These are phyloP conservation scores for Brettanomyces custersianus DNA, from an alignment of 805 yeast species.

Conservation along the genomic window DNA sequence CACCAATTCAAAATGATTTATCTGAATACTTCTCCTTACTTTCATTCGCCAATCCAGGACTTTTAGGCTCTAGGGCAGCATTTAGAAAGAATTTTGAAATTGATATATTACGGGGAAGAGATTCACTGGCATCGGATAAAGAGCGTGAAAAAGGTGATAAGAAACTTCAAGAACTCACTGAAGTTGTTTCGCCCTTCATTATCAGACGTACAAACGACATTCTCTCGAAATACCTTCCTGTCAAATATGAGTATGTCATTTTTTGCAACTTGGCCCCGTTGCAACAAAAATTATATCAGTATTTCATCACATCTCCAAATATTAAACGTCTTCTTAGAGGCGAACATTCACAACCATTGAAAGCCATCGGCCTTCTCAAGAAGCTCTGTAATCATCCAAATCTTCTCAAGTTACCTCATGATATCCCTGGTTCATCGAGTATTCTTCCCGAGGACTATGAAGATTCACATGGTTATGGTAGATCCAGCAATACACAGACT, in stretches of 20 bases:
- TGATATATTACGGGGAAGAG: conserved; percentile 77
- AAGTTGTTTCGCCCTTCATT: conserved; percentile 77
- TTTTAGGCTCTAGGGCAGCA: conserved; percentile 74
- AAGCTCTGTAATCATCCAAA: conserved; percentile 95
- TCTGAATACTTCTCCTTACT: conserved; percentile 88
- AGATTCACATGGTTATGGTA: conserved; percentile 37
- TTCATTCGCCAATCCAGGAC: conserved; percentile 91
- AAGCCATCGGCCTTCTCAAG: conserved; percentile 81
- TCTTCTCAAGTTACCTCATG: conserved; percentile 64
- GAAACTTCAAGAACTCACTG: conserved; percentile 62
- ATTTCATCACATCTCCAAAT: conserved; percentile 72
- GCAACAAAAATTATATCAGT: conserved; percentile 62
- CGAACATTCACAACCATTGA: conserved; percentile 71
- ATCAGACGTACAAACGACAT: conserved; percentile 94
- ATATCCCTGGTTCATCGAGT: conserved; percentile 58
- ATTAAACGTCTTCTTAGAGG: conserved; percentile 60
- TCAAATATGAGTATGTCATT: conserved; percentile 95
- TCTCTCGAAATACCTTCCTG: conserved; percentile 85
- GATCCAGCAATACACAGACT: conserved; percentile 66
- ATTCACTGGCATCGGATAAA: conserved; percentile 76
- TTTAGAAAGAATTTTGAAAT: conserved; percentile 80
- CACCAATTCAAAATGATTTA: conserved; percentile 93
- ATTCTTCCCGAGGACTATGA: conserved; percentile 71
- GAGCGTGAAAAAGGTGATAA: conserved; percentile 63
- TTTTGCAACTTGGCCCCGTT: conserved; percentile 77